Evolutionary conservation across 1,284 basidiomycete species (phyloP).

Genomic region (Ceratobasidium sp.): DNA sequence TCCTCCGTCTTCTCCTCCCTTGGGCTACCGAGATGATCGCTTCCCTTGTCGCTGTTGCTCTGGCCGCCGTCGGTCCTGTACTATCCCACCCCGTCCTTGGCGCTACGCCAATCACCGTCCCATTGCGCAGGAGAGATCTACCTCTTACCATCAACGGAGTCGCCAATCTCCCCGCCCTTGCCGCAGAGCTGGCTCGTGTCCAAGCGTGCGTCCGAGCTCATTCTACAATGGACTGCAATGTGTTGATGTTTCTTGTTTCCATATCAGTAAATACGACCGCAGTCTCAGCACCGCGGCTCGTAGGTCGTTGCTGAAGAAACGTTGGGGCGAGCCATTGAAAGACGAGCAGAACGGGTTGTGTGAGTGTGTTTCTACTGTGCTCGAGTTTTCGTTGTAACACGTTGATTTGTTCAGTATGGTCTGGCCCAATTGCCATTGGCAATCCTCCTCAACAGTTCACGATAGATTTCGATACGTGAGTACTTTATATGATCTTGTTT

Average conservation of each 20-base stretch:
- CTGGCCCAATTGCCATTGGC: slow-evolving; percentile 18
- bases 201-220: no score
- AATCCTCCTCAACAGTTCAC: not conserved
- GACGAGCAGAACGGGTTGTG: slow-evolving; percentile 16
- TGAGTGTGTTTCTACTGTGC: not conserved
- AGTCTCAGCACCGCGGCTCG: not conserved
- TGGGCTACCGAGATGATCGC: not conserved
- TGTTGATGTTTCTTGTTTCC: no score
- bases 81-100: not conserved
- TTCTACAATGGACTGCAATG: no score
- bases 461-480: slow-evolving; percentile 42
- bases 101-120: not conserved
- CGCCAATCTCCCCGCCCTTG: not conserved
- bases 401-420: slow-evolving; percentile 10
- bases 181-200: slow-evolving; percentile 3
- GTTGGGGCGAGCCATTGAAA: not conserved
- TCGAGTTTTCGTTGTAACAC: not conserved
- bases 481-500: not conserved
- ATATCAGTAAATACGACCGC: no score
- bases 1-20: not conserved
- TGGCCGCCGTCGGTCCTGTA: not conserved
- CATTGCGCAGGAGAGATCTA: not conserved
- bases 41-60: not conserved
- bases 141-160: not conserved
- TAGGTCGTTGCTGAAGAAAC: not conserved